A percentile compares a stretch with the other conserved stretches of the same genome.
phyloP scores from a whole-genome alignment of 75 land plant species.

The Cunninghamia lanceolata region DNA sequence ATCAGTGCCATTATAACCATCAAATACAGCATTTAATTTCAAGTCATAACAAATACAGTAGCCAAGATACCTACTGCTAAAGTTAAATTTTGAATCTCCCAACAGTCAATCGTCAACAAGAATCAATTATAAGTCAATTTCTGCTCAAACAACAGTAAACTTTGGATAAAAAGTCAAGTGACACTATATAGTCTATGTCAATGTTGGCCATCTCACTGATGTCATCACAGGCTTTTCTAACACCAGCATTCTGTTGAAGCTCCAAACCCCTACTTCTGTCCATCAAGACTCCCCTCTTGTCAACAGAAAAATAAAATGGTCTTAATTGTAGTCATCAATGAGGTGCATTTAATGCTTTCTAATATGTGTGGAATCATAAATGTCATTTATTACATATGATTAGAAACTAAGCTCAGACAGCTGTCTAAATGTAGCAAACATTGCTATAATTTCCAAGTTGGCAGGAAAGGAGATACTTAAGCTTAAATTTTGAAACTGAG shows the following conservation, averaged over 20 bases:
- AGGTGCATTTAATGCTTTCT: background rate
- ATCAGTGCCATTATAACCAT: background rate
- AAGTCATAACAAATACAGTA: background rate
- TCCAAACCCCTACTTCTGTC: background rate
- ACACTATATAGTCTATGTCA: background rate
- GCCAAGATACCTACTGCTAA: background rate
- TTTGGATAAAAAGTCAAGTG: background rate
- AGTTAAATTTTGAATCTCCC: background rate
- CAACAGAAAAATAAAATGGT: background rate
- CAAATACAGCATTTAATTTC: background rate
- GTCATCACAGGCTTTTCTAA: background rate
- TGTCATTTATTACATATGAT: background rate
- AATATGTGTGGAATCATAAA: background rate
- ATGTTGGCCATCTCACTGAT: background rate
- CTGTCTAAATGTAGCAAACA: background rate
- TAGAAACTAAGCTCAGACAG: background rate
- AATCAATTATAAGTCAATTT: background rate
- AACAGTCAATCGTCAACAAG: background rate
- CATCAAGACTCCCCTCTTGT: background rate
- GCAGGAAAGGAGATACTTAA: background rate
- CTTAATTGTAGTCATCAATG: background rate
- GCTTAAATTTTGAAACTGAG: background rate
- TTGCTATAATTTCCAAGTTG: background rate
- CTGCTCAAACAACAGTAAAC: background rate
- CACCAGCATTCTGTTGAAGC: background rate